Conservation (phyloP, 73 alveolate genomes). For the Paramecium sexaurelia region DNA sequence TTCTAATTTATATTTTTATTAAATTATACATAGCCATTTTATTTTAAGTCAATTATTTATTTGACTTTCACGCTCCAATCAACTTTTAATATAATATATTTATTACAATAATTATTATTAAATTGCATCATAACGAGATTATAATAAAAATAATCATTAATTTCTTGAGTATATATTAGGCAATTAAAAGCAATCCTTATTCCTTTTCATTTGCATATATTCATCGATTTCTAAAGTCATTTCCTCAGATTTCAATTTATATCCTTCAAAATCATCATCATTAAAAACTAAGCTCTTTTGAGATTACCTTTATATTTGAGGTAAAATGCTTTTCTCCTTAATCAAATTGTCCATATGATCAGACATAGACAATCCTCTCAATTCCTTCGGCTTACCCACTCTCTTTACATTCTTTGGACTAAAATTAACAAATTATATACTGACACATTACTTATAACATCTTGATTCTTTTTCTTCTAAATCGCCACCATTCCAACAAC, state of each 20-base stretch:
- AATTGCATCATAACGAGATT: background rate
- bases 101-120: background rate
- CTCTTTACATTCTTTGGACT: background rate
- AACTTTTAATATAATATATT: background rate
- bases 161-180: background rate
- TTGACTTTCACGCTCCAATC: background rate
- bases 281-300: background rate
- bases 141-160: background rate
- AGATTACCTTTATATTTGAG: background rate
- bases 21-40: background rate
- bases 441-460: background rate
- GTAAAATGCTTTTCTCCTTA: background rate
- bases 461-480: background rate
- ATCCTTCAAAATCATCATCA: constrained; percentile 12
- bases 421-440: background rate
- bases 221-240: background rate
- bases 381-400: background rate
- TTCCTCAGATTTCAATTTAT: background rate
- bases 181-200: background rate
- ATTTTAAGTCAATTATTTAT: background rate
- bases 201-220: background rate
- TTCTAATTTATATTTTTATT: background rate
- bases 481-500: background rate
- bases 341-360: background rate
- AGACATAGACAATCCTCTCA: background rate